These are phyloP conservation scores for Sclerotinia spermophila DNA, from an alignment of 2,329 filamentous ascomycete genomes.

Conservation along the genomic window DNA sequence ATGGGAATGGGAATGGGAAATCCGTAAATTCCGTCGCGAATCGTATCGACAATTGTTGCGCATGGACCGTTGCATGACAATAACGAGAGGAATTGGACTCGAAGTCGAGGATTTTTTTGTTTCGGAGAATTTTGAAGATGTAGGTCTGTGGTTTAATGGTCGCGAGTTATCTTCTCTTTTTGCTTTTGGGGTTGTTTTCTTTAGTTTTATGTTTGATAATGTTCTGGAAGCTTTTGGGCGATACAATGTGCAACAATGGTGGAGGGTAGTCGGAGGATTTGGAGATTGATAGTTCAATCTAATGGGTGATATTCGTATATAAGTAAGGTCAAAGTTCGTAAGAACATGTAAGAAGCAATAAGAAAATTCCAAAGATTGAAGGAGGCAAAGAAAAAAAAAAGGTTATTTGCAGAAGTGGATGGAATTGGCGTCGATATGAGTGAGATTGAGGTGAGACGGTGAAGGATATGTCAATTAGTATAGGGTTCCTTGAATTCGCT, in stretches of 20 bases:
- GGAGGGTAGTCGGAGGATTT: background rate
- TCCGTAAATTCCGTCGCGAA: slow-evolving; percentile 19
- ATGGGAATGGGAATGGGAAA: slow-evolving; percentile 20
- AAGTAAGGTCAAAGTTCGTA: background rate
- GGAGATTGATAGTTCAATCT: slow-evolving; percentile 12
- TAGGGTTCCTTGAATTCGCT: background rate
- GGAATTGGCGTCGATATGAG: slow-evolving; percentile 5
- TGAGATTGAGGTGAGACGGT: slow-evolving; percentile 16
- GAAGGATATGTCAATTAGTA: slow-evolving; percentile 13
- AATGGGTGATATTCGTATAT: background rate
- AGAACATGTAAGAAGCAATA: background rate
- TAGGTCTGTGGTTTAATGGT: background rate
- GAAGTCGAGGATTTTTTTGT: slow-evolving; percentile 14
- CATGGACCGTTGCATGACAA: slow-evolving; percentile 31
- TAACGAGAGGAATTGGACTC: slow-evolving; percentile 19
- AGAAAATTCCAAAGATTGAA: background rate
- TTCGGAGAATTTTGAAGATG: too few relatives aligned
- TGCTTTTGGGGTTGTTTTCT: background rate
- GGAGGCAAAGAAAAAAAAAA: background rate
- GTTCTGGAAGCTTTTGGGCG: slow-evolving; percentile 1
- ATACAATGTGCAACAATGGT: background rate
- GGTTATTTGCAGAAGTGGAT: background rate
- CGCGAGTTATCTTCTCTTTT: background rate
- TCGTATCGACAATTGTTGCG: slow-evolving; percentile 18
- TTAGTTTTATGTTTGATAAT: background rate